Conservation (phyloP, 495 filamentous ascomycete species). For the Darksidea phi region DNA sequence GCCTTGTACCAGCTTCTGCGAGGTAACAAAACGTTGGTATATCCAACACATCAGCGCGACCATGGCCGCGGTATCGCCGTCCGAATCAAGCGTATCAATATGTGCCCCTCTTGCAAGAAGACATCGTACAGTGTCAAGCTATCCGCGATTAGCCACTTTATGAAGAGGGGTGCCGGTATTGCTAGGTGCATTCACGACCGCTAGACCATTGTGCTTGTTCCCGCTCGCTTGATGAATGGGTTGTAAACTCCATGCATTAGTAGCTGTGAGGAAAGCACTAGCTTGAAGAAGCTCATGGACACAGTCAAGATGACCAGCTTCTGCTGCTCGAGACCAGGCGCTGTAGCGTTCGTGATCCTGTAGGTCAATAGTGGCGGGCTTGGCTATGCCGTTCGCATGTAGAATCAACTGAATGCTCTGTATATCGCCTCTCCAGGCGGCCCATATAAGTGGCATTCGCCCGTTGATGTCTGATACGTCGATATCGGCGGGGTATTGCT, state of each 20-base stretch:
- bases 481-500: background rate
- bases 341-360: background rate
- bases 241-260: conserved; percentile 3
- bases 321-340: background rate
- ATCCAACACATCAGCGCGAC: background rate
- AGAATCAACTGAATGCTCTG: background rate
- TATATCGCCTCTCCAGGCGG: conserved; percentile 7
- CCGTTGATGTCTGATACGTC: conserved; percentile 8
- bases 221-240: conserved; percentile 4
- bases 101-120: background rate
- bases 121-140: background rate
- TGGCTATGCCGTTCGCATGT: no score
- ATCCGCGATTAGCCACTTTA: background rate
- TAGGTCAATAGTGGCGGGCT: background rate
- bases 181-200: background rate
- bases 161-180: background rate
- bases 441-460: conserved; percentile 13
- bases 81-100: background rate
- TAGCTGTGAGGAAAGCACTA: no score
- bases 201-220: background rate
- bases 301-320: background rate
- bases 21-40: background rate
- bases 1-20: background rate
- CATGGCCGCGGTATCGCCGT: background rate
- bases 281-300: no score